Conservation (phyloP, 306 rosid genomes). For the Cucurbita ficifolia region DNA sequence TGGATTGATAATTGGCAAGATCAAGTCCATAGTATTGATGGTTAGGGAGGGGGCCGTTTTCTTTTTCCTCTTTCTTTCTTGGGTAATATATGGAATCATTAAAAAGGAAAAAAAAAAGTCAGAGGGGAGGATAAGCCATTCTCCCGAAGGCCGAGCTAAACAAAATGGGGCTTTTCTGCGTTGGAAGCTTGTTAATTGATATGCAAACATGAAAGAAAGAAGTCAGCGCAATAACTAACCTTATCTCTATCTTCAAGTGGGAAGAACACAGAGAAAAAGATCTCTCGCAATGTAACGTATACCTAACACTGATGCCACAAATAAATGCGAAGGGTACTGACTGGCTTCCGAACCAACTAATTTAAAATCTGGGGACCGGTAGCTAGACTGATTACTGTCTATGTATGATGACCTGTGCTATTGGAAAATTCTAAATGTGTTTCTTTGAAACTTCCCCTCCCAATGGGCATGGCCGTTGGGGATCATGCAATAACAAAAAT, state of each 20-base stretch:
- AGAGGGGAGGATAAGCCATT: neutral
- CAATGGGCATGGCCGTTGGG: neutral
- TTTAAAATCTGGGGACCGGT: constrained; percentile 7
- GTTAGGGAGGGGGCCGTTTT: neutral
- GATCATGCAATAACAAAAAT: neutral
- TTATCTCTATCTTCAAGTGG: constrained; percentile 7
- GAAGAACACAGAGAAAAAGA: constrained; percentile 1
- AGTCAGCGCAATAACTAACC: constrained; percentile 6
- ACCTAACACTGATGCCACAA: constrained; percentile 6
- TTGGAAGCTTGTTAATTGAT: neutral
- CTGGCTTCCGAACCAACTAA: constrained; percentile 1
- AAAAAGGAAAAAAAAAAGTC: neutral
- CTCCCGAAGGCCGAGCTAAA: neutral
- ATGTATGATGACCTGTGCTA: neutral
- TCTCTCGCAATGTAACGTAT: neutral
- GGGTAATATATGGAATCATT: neutral
- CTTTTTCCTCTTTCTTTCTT: neutral
- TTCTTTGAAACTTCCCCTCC: neutral
- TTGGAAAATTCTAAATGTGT: neutral
- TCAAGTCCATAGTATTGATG: neutral
- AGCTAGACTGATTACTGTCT: neutral
- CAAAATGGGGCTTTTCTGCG: neutral
- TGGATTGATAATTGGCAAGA: neutral
- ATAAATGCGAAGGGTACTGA: neutral
- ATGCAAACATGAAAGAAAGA: neutral